Evolutionary conservation across 2,329 filamentous ascomycete genomes (phyloP).

Genomic region (Cercospora janseana): DNA sequence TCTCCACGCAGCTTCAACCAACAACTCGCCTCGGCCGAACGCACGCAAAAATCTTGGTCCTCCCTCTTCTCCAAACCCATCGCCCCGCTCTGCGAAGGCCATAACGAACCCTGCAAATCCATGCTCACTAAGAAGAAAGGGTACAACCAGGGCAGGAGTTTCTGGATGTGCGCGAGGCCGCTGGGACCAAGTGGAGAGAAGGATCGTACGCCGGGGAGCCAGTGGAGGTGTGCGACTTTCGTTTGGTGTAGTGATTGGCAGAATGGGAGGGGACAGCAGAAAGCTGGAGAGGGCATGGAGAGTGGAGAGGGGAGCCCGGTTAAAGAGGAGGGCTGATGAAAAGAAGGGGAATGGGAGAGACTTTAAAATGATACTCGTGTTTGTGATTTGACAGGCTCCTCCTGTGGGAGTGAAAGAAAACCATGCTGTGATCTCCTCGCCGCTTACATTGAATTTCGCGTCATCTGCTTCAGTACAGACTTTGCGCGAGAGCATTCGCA

Average conservation of each 20-base stretch:
- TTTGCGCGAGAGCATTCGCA: no score
- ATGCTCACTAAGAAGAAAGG: slow-evolving; percentile 86
- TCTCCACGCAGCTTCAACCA: slow-evolving; percentile 25
- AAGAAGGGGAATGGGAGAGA: background rate
- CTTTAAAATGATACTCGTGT: background rate
- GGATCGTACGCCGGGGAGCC: slow-evolving; percentile 64
- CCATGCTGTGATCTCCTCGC: no score
- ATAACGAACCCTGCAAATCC: slow-evolving; percentile 81
- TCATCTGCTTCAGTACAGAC: no score
- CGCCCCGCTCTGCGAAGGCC: slow-evolving; percentile 74
- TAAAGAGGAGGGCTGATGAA: background rate
- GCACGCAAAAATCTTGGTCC: slow-evolving; percentile 63
- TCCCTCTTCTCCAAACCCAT: slow-evolving; percentile 74
- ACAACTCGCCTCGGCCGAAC: slow-evolving; percentile 30
- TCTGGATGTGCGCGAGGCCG: slow-evolving; percentile 70
- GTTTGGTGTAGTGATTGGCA: slow-evolving; percentile 65
- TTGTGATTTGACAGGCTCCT: background rate
- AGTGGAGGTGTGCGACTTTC: slow-evolving; percentile 87
- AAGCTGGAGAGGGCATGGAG: slow-evolving; percentile 2
- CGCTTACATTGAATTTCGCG: no score
- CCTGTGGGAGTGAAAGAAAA: no score
- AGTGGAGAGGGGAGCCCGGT: slow-evolving; percentile 9
- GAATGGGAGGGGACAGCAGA: slow-evolving; percentile 13
- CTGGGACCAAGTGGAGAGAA: slow-evolving; percentile 82
- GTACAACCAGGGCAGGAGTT: slow-evolving; percentile 68